These are phyloP conservation scores for Pseudocercospora pini-densiflorae DNA, from an alignment of 2,329 filamentous ascomycete genomes.

Conservation along the genomic window DNA sequence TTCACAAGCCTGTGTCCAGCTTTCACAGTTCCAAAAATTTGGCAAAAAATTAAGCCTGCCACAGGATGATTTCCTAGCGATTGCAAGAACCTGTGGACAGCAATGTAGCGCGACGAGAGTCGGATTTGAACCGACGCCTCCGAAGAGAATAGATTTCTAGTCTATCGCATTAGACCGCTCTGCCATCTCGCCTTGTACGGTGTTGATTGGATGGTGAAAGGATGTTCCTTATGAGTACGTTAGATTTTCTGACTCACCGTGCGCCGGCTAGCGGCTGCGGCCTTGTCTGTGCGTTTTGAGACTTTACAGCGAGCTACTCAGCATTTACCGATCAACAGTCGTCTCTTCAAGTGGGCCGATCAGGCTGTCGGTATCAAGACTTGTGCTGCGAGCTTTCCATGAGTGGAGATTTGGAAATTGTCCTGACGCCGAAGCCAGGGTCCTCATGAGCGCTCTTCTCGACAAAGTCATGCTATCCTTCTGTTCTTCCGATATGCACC, in stretches of 20 bases:
- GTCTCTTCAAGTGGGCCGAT: no score
- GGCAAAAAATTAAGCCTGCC: not conserved
- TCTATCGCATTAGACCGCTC: conserved; percentile 31
- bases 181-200: conserved; percentile 19
- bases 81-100: not conserved
- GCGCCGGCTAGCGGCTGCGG: not conserved
- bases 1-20: not conserved
- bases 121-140: conserved; percentile 24
- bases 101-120: conserved; percentile 7
- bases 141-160: conserved; percentile 28
- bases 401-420: no score
- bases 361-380: not conserved
- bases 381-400: no score
- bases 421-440: no score
- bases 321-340: no score
- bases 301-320: not conserved
- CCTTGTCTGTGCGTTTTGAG: not conserved
- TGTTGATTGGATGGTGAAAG: not conserved
- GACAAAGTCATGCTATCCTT: no score
- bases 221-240: not conserved
- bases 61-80: not conserved
- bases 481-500: no score
- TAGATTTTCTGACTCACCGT: conserved; percentile 1
- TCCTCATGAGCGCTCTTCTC: no score
- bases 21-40: not conserved